Evolutionary conservation across 2,329 filamentous ascomycete species (phyloP), one percentile per base, ranked within the genome.

Genomic region (Ustulina deusta): DNA sequence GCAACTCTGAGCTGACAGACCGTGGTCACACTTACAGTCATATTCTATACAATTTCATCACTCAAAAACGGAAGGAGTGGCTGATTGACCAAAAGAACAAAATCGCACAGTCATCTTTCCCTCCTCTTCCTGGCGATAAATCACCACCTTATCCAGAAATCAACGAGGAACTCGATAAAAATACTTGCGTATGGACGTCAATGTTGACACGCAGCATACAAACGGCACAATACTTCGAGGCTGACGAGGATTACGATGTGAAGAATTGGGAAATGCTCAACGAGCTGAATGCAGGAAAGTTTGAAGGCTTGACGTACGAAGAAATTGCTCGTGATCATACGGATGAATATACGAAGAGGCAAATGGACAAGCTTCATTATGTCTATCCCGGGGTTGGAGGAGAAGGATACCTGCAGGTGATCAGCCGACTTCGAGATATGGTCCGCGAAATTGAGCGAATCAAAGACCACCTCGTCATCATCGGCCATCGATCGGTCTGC

Each of bases 231-330:
- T 91, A 92, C 78, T 99, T 98, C 78, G 92, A 97, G 73, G 86
- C 84, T 0, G 96, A 98, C 71, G 95, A 98, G 25, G 93, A 97
- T 61, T 97, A 95, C 78, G 96, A 98, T 72, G 90, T 97, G 74
- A 99, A 99, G 83, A 93, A 97, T 73, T 97, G 95, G 93, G 92
- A 94, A 76, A 97, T 97, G 93, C 87, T 99, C 59, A 97, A 99
- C 77, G 96, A 99, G 81, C 88, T 99, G 56, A 97, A 98, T 74
- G 91, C 95, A 0, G 96, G 96, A 15, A 87, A 89, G 57, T 97
- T 97, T 82, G 96, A 99, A 77, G 95, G 96, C 58, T 89, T 97
- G 84, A 98, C 96, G 0, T 98, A 99, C 79, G 88, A 92, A 1
- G 93, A 97, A 74, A 98, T 99, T 73, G 90, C 90, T 63, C 82